phyloP scores from a whole-genome alignment of 2,329 filamentous ascomycete species.

The Aspergillus floridensis region DNA sequence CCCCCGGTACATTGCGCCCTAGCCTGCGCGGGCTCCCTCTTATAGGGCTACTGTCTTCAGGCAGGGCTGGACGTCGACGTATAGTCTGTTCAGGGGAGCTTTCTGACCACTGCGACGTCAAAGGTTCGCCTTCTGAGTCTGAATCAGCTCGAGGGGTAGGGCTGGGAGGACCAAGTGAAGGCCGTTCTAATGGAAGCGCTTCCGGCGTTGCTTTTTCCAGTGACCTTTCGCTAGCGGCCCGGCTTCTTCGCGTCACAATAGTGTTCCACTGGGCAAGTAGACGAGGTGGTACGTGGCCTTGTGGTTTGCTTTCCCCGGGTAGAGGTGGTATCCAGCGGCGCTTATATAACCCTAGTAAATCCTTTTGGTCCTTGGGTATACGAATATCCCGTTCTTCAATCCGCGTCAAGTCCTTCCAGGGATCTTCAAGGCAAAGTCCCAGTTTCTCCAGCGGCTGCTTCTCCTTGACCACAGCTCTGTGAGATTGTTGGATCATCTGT shows the following conservation, averaged over 20 bases:
- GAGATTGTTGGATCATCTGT: not conserved
- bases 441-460: not conserved
- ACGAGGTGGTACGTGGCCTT: slow-evolving; percentile 35
- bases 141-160: slow-evolving; percentile 16
- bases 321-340: slow-evolving; percentile 43
- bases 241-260: slow-evolving; percentile 17
- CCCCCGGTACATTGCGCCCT: slow-evolving; percentile 1
- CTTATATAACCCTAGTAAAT: slow-evolving; percentile 45
- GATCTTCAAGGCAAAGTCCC: slow-evolving; percentile 10
- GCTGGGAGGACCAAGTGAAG: slow-evolving; percentile 8
- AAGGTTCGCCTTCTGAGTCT: slow-evolving; percentile 18
- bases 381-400: slow-evolving; percentile 45
- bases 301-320: slow-evolving; percentile 25
- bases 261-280: slow-evolving; percentile 40
- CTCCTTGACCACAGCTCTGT: not conserved
- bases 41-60: slow-evolving; percentile 31
- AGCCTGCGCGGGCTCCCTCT: not conserved
- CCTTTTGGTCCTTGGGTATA: slow-evolving; percentile 51
- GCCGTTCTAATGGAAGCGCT: not conserved
- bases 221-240: not conserved
- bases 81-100: slow-evolving; percentile 12
- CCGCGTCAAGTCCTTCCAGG: slow-evolving; percentile 34
- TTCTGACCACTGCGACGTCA: slow-evolving; percentile 17
- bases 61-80: slow-evolving; percentile 20
- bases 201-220: not conserved